Evolutionary conservation across 2,329 filamentous ascomycete genomes (phyloP).

Genomic region (Alternaria viburni): DNA sequence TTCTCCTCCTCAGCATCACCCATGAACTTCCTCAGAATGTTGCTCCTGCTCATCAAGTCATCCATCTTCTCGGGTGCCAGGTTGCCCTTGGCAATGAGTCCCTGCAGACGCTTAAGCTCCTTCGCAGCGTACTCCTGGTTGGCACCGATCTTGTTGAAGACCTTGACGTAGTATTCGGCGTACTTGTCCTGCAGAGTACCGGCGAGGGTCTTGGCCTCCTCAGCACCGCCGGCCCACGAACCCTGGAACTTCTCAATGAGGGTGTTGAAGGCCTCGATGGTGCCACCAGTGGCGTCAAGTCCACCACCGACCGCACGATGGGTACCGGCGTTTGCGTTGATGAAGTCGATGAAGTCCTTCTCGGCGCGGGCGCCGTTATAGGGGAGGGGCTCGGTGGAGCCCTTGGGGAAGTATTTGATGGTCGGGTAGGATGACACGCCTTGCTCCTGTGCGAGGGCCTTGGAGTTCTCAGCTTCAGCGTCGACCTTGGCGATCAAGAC

Average conservation of each 20-base stretch:
- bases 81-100: conserved; percentile 84
- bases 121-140: conserved; percentile 82
- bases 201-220: conserved; percentile 75
- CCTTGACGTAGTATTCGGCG: conserved; percentile 91
- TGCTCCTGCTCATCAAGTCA: conserved; percentile 83
- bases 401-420: conserved; percentile 96
- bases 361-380: conserved; percentile 82
- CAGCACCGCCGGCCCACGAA: conserved; percentile 66
- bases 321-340: conserved; percentile 90
- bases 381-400: conserved; percentile 71
- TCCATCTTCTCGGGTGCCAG: conserved; percentile 86
- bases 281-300: conserved; percentile 80
- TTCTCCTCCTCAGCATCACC: conserved; percentile 64
- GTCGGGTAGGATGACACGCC: conserved; percentile 89
- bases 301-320: conserved; percentile 82
- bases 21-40: conserved; percentile 82
- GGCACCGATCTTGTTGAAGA: conserved; percentile 81
- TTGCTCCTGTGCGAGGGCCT: conserved; percentile 75
- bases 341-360: conserved; percentile 74
- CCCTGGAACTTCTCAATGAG: conserved; percentile 75
- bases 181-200: conserved; percentile 77
- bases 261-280: conserved; percentile 77
- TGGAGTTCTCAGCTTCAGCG: conserved; percentile 85
- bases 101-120: conserved; percentile 81
- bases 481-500: conserved; percentile 96